Base-by-base conservation (phyloP, 805 yeast species). In the Barnettozyma californica region DNA sequence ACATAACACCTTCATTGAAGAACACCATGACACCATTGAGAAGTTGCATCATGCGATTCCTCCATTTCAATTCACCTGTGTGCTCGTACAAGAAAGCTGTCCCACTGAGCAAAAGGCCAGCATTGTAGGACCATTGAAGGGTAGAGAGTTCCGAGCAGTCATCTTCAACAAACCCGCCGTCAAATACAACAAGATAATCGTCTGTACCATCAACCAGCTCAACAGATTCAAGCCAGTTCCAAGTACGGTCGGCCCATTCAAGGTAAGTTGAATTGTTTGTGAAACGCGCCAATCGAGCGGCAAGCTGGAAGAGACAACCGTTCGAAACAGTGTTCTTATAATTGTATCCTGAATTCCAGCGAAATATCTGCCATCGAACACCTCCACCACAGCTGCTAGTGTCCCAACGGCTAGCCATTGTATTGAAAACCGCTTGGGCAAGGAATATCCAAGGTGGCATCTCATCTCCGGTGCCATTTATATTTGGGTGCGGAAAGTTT, bases 341-440 rank as follows among this genome's bases (percentile, higher is more conserved):
- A 65, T 87, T 86, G 65, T 90, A 92, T 53, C 98, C 99, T 7
- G 88, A 76, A 65, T 92, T 92, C 96, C 96, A 91, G 49, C 83
- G 76, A 70, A 84, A 92, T 60, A 92, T 92, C 71, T 92, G 98
- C 98, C 98, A 92, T 67, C 97, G 76, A 52, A 92, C 69, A 1
- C 99, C 98, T 50, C 99, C 98, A 40, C 74, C 77, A 69, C 99
- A 92, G 3, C 58, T 60, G 2, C 57, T 63, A 61, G 88, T 95
- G 65, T 91, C 97, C 99, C 98, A 92, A 65, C 97, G 78, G 27
- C 74, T 68, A 36, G 87, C 82, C 96, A 92, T 91, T 33, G 95
- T 84, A 65, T 91, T 88, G 70, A 84, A 92, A 14, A 88, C 86
- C 3, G 96, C 95, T 68, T 89, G 95, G 0, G 95, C 87, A 61